These are phyloP conservation scores for Pisolithus thermaeus DNA, from an alignment of 1,284 basidiomycete species.

Conservation along the genomic window DNA sequence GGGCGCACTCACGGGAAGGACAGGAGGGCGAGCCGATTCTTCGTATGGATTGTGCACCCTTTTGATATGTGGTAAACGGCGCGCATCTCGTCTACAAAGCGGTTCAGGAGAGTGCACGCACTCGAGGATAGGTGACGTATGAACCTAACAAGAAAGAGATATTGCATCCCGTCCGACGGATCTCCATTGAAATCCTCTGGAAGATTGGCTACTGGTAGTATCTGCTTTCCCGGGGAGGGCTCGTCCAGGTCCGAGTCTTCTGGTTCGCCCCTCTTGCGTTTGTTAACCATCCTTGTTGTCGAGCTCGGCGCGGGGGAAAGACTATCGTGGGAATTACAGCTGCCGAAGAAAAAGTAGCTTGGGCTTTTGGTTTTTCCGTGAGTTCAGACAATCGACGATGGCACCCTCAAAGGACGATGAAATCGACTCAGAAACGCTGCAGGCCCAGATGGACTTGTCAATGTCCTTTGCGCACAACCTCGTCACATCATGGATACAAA, in stretches of 20 bases:
- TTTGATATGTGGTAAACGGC: constrained; percentile 52
- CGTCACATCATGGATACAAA: constrained; percentile 68
- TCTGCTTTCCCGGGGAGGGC: constrained; percentile 53
- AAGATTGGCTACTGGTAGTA: constrained; percentile 68
- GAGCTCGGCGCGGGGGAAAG: background rate
- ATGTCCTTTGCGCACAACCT: constrained; percentile 67
- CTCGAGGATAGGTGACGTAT: constrained; percentile 12
- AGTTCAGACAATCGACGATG: constrained; percentile 17
- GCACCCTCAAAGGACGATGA: constrained; percentile 32
- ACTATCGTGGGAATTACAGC: background rate
- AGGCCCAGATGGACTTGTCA: constrained; percentile 73
- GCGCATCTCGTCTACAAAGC: constrained; percentile 57
- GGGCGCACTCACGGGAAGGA: constrained; percentile 12
- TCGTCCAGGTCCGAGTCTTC: constrained; percentile 51
- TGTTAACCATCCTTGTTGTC: constrained; percentile 28
- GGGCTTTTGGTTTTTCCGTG: background rate
- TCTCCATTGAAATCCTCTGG: constrained; percentile 57
- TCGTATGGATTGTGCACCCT: constrained; percentile 66
- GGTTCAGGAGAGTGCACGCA: constrained; percentile 2
- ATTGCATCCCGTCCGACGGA: constrained; percentile 71
- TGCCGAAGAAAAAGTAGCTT: background rate
- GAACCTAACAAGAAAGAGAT: constrained; percentile 75
- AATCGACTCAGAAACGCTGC: constrained; percentile 58
- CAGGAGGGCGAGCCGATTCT: constrained; percentile 20
- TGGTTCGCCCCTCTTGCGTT: constrained; percentile 44